Base-by-base conservation (phyloP, 495 filamentous ascomycete species). In the Aspergillus taichungensis region DNA sequence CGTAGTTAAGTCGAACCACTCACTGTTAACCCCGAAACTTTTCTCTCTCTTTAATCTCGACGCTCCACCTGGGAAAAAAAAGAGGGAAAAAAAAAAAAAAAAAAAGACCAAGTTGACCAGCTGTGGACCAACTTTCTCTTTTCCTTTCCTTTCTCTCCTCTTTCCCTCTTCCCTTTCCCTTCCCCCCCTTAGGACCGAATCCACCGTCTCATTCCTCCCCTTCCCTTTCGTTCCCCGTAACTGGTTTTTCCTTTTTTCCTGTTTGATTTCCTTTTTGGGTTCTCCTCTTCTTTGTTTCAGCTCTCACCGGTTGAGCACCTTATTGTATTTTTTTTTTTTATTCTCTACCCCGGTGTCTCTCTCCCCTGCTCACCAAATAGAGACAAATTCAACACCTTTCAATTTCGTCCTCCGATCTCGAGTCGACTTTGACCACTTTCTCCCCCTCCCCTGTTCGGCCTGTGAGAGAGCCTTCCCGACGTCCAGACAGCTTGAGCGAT, bases 11-110 rank as follows among this genome's bases (percentile, higher is more conserved):
- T 40, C 43, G 37, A 28, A 10, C 12, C 33, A 34, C 47, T 51
- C 47, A 54, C 60, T 49, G 56, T 55, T 52, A 56, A 56, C 41
- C 52, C 57, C 54, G 55, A 60, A 56, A 57, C 54, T 60, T 65
- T 66, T 61, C 57, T 62, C 61, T 61, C 57, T 62, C 61, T 64
- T 65, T 57, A 57, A 57, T 53, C 56, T 62, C 51, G 47, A 57
- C 62, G 56, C 56, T 64, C 57, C 59, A 65, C 59, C 57, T 24
- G 18, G 18, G 18, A 24, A 24, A 24, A 24, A 24, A 4, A 4
- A 4, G 4, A 24, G 4, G 4, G 4, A 24, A 24, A 24, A 24
- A 24, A 24, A 24, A 24, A 24, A 24, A 24, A 24, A 24, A 24
- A 4, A 24, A n/a, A n/a, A n/a, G n/a, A n/a, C n/a, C n/a, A n/a